Evolutionary conservation across 805 yeast species (phyloP).

Genomic region (Suhomyces prunicola): DNA sequence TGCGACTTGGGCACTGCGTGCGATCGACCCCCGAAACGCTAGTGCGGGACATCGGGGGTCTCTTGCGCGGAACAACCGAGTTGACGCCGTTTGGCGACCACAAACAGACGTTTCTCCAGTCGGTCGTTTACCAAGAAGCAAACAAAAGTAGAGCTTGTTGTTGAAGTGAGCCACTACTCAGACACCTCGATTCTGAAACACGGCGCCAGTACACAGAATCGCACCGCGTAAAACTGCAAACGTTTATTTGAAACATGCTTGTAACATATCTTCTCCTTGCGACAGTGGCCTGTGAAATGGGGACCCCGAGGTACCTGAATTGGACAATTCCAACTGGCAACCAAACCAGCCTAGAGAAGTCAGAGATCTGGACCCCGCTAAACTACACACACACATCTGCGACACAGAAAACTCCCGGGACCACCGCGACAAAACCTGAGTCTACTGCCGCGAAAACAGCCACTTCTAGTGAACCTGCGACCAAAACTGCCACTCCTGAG

Average conservation of each 20-base stretch:
- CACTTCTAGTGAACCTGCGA: too few relatives aligned
- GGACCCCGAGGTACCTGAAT: not conserved
- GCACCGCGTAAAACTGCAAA: not conserved
- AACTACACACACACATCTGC: not conserved
- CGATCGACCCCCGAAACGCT: not conserved
- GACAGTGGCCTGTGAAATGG: not conserved
- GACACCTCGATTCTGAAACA: not conserved
- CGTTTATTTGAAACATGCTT: not conserved
- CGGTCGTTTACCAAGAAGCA: slow-evolving; percentile 4
- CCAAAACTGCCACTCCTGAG: not conserved
- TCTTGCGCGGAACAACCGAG: not conserved
- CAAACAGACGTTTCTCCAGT: slow-evolving; percentile 1
- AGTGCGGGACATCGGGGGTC: not conserved
- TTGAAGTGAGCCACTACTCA: too few relatives aligned
- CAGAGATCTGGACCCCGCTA: too few relatives aligned
- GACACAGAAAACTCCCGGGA: too few relatives aligned
- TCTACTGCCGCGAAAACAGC: not conserved
- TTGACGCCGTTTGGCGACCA: slow-evolving; percentile 4
- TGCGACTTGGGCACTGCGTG: slow-evolving; percentile 3
- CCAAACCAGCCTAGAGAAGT: not conserved
- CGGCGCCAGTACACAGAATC: not conserved
- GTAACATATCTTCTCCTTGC: not conserved
- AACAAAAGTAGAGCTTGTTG: not conserved
- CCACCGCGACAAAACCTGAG: not conserved
- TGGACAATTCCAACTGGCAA: not conserved